Evolutionary conservation across 2,329 filamentous ascomycete genomes (phyloP), one percentile per base, ranked within the genome.

Genomic region (Ambrosiella cleistominuta): DNA sequence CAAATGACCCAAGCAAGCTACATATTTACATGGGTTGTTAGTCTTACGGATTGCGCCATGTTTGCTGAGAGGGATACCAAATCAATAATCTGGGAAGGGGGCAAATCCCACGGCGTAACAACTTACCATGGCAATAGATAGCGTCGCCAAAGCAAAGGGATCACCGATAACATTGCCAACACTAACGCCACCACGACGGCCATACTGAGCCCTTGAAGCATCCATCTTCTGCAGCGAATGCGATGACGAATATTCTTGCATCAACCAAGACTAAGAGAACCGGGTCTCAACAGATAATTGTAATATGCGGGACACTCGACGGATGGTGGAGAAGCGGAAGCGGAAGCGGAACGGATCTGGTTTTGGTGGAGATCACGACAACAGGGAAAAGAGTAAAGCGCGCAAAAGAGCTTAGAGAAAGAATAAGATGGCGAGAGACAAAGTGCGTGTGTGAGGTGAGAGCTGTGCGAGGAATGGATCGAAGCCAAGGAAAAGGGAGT

Each of bases 1-100:
- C 88, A 82, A 66, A 98, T 95, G 64, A 95, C 71, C 93, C 93
- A 98, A 60, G 90, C 91, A 63, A 95, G 82, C 91, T 97, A 68
- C 5, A 62, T 53, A 38, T 13, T 38, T 52, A 9, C 35, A 19
- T 49, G 15, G 27, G 11, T 27, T 47, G 63, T 66, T 65, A 66
- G 64, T 60, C 50, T 56, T 55, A 44, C 12, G 37, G 4, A 27
- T 27, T 27, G 27, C 4, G 27, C 27, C 27, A 27, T 27, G 27
- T 27, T 27, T 27, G 27, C 27, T 27, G 27, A 5, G 27, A 27
- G 27, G 27, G 27, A 27, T 27, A 27, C 27, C 27, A 27, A 56
- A 53, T 40, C 3, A 40, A 37, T 49, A 13, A 11, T 52, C 38
- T 9, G 12, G 15, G 38, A 13, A 17, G 3, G 17, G n/a, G 15